A percentile compares a stretch with the other conserved stretches of the same genome.
phyloP scores from a whole-genome alignment of 352 stramenopile species.

The Pythium brassicae region DNA sequence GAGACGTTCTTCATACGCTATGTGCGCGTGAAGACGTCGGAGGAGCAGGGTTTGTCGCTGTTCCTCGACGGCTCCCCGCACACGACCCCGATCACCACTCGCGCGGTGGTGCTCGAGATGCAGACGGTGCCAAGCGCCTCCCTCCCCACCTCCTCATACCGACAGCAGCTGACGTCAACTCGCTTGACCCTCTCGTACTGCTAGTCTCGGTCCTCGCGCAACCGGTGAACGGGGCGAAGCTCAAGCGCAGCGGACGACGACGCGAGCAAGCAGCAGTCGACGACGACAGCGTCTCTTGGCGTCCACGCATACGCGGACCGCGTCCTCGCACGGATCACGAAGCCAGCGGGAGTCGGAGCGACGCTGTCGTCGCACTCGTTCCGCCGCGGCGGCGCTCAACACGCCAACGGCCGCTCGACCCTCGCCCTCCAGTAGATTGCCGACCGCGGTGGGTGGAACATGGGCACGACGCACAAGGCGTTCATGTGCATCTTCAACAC shows the following conservation, averaged over 20 bases:
- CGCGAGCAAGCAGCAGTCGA: not conserved
- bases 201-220: not conserved
- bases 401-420: not conserved
- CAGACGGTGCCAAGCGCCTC: not conserved
- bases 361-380: constrained; percentile 8
- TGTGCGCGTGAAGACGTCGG: not conserved
- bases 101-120: not conserved
- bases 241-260: not conserved
- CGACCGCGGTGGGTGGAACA: constrained; percentile 11
- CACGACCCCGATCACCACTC: not conserved
- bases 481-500: constrained; percentile 21
- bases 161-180: not conserved
- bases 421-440: constrained; percentile 15
- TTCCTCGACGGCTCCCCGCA: not conserved
- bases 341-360: not conserved
- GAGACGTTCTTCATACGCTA: constrained; percentile 12
- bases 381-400: constrained; percentile 6
- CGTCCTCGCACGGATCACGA: not conserved
- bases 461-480: constrained; percentile 15
- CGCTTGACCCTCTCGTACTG: not conserved
- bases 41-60: not conserved
- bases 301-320: not conserved
- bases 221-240: not conserved
- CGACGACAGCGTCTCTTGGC: constrained; percentile 8
- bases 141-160: not conserved